These are phyloP conservation scores for Daedalea quercina DNA, from an alignment of 768 basidiomycete species.

Conservation along the genomic window DNA sequence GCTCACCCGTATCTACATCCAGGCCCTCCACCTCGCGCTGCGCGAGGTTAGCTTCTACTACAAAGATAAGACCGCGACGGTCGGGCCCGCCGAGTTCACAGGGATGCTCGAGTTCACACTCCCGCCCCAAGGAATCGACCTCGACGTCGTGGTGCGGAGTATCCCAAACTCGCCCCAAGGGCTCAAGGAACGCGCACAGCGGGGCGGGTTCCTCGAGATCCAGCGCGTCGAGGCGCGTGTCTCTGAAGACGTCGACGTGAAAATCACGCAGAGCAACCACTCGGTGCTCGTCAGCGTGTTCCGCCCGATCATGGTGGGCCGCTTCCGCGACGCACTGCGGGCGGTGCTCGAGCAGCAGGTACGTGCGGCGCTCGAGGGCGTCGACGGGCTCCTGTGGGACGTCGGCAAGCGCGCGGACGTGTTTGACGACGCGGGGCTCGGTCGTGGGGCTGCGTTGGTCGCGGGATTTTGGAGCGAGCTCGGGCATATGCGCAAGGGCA, in stretches of 20 bases:
- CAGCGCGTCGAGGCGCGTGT: slow-evolving; percentile 51
- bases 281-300: slow-evolving; percentile 54
- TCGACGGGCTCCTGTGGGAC: slow-evolving; percentile 55
- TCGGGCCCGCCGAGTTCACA: slow-evolving; percentile 51
- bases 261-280: slow-evolving; percentile 58
- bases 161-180: slow-evolving; percentile 45
- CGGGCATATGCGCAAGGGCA: slow-evolving; percentile 42
- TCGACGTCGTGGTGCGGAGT: slow-evolving; percentile 60
- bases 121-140: slow-evolving; percentile 59
- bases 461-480: slow-evolving; percentile 67
- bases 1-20: slow-evolving; percentile 56
- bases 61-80: slow-evolving; percentile 46
- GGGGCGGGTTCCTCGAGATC: slow-evolving; percentile 48
- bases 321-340: slow-evolving; percentile 54
- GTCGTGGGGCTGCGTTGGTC: slow-evolving; percentile 39
- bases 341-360: slow-evolving; percentile 52
- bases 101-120: slow-evolving; percentile 57
- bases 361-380: slow-evolving; percentile 40
- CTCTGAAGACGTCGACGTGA: slow-evolving; percentile 47
- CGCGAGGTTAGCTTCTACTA: slow-evolving; percentile 71
- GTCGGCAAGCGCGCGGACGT: slow-evolving; percentile 49
- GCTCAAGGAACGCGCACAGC: slow-evolving; percentile 35
- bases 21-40: slow-evolving; percentile 58
- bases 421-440: slow-evolving; percentile 54
- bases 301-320: slow-evolving; percentile 49